Base-by-base conservation (phyloP, 225 moss, liverwort and hornwort genomes). In the Physcomitrellopsis africana region DNA sequence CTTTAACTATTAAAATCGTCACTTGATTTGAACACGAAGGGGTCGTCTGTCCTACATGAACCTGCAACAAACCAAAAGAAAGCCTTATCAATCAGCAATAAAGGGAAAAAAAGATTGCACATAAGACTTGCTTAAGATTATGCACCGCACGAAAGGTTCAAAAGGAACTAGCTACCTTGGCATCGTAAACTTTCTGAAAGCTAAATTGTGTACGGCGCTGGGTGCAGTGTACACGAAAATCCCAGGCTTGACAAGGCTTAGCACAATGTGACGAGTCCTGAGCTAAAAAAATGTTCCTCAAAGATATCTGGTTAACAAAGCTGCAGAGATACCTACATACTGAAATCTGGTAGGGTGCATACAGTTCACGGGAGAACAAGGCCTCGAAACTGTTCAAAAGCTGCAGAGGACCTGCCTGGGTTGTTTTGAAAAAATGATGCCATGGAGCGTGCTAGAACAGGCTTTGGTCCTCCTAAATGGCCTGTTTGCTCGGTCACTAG, bases 401-500 rank as follows among this genome's bases (percentile, higher is more conserved):
- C 76, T 29, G 83, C 76, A 63, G 83, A 79, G 29, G 88, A 81
- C 69, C 79, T 83, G 69, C 83, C 41, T 24, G 79, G 45, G 62
- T 89, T 72, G 60, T 71, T 83, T 49, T 81, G 88, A 47, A 83
- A 89, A 70, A 86, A 81, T 3, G 88, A 79, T 41, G 85, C 85
- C 83, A 86, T 74, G 27, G 88, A 85, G 67, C 83, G 83, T 16
- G 88, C 76, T 17, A 83, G 67, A 53, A 79, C 59, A 60, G 88
- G 88, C 68, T 86, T 86, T 51, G 88, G 88, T 22, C 88, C 88
- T 54, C 93, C 95, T 82, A 95, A 76, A 77, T 93, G 75, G 15
- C 93, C 91, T 51, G 79, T 60, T 80, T 95, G 95, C 78, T 95
- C 93, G 18, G 77, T 76, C 78, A 87, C 10, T 71, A 95, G 69